Base-by-base conservation (phyloP, 352 stramenopile species). In the Phytophthora multivora region DNA sequence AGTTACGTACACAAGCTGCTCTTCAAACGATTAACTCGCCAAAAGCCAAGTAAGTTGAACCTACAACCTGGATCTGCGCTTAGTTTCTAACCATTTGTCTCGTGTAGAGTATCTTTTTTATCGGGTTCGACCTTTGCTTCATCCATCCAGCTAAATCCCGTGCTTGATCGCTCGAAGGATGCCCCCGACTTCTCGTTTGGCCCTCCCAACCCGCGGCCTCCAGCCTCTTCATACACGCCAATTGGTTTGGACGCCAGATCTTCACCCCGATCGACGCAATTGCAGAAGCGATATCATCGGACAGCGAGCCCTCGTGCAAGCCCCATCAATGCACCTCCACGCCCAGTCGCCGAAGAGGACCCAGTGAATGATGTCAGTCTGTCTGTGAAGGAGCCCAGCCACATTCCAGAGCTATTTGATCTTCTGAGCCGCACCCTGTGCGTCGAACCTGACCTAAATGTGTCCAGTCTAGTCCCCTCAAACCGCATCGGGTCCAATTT, bases 401-500 rank as follows among this genome's bases (percentile, higher is more conserved):
- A 12, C 28, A 33, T 33, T 33, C 41, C 71, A 0, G 42, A 73
- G 31, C 61, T 94, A n/a, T 90, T 92, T 43, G 86, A 94, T 54
- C 35, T 59, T 0, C 69, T 92, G 2, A 82, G 73, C 28, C 81
- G 82, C 13, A 94, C 86, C 0, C 68, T 88, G 8, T 91, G 81
- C 41, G 83, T 92, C 4, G 86, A 94, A 43, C 79, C 79, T 26
- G 81, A 90, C 50, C 65, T 84, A 18, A 88, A 84, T 39, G 15
- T 83, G 21, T 63, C 79, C 3, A 78, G 75, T 7, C 63, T 92
- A 19, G 51, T 75, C 16, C 83, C 86, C 1, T 90, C 80, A 18
- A 91, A 94, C 39, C 80, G 86, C 5, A 92, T 94, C 28, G 86
- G 75, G 5, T 73, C 80, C 0, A 94, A 94, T 35, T 92, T 83